Percentiles rank a stretch among this genome's conserved stretches.
phyloP scores from a whole-genome alignment of 1,284 basidiomycete genomes.

The Cryptococcus hybrid region DNA sequence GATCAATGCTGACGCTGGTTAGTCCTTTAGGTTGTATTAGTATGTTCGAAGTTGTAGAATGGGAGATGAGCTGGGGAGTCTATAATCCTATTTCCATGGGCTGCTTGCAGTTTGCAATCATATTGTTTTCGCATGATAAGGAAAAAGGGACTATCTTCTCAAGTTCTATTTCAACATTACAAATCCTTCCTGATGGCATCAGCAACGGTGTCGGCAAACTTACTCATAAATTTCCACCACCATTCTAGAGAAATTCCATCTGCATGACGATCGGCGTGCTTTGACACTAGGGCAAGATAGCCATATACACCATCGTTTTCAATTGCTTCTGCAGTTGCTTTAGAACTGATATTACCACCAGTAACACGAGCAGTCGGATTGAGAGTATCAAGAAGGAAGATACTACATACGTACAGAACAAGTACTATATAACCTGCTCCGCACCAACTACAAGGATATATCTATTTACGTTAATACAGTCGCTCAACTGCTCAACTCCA shows the following conservation, averaged over 20 bases:
- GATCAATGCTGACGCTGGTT: not conserved
- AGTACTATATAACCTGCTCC: too few relatives aligned
- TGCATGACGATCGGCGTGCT: not conserved
- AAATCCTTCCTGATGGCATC: constrained; percentile 9
- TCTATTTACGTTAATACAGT: too few relatives aligned
- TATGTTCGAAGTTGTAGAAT: not conserved
- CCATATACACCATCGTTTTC: not conserved
- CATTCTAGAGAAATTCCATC: constrained; percentile 1
- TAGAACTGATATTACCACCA: too few relatives aligned
- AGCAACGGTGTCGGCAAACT: constrained; percentile 11
- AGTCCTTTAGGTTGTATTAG: not conserved
- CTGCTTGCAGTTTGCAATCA: not conserved
- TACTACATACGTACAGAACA: too few relatives aligned
- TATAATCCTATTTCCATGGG: not conserved
- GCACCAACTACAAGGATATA: too few relatives aligned
- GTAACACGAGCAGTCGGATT: too few relatives aligned
- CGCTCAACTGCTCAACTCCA: too few relatives aligned
- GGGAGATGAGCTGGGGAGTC: not conserved
- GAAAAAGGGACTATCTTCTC: not conserved
- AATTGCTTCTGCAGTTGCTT: not conserved
- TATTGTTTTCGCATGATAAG: not conserved
- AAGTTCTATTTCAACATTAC: not conserved
- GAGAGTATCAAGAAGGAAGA: too few relatives aligned
- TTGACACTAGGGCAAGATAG: not conserved
- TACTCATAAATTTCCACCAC: constrained; percentile 19